Conservation (phyloP, 2,329 filamentous ascomycete species). For the Talaromyces sp. region DNA sequence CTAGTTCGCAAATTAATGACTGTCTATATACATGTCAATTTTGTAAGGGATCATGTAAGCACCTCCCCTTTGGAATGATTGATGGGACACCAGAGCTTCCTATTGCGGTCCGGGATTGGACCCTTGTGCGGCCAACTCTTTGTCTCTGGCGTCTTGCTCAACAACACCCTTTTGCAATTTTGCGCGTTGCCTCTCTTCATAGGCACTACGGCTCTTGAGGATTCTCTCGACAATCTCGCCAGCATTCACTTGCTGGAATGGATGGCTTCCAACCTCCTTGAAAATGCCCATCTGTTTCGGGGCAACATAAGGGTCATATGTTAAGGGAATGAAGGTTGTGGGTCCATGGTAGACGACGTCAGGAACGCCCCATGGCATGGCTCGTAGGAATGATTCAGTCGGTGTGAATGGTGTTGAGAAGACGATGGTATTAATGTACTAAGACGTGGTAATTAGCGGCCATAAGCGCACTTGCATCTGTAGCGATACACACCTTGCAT, state of each 20-base stretch:
- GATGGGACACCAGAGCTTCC: not conserved
- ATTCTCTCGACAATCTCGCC: conserved; percentile 90
- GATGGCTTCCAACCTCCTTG: conserved; percentile 71
- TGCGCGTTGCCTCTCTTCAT: conserved; percentile 84
- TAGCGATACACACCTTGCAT: conserved; percentile 66
- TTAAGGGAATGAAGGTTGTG: conserved; percentile 78
- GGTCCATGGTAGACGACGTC: conserved; percentile 93
- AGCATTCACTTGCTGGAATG: conserved; percentile 84
- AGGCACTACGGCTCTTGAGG: conserved; percentile 78
- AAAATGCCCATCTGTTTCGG: conserved; percentile 84
- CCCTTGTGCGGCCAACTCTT: conserved; percentile 13
- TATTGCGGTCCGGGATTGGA: not conserved
- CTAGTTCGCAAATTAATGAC: not conserved
- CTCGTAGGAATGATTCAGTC: conserved; percentile 71
- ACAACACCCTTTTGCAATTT: conserved; percentile 83
- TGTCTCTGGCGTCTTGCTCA: conserved; percentile 53
- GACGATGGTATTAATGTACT: conserved; percentile 85
- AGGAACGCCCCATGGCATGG: conserved; percentile 71
- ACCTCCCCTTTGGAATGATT: not conserved
- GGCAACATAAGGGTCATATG: conserved; percentile 76
- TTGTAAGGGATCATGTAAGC: not conserved
- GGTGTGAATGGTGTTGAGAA: conserved; percentile 90
- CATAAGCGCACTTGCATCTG: not conserved
- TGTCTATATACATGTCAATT: conserved; percentile 6
- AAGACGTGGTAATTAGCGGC: conserved; percentile 10